Evolutionary conservation across 139 green algal species (phyloP).

Genomic region (Micromonas pusilla): DNA sequence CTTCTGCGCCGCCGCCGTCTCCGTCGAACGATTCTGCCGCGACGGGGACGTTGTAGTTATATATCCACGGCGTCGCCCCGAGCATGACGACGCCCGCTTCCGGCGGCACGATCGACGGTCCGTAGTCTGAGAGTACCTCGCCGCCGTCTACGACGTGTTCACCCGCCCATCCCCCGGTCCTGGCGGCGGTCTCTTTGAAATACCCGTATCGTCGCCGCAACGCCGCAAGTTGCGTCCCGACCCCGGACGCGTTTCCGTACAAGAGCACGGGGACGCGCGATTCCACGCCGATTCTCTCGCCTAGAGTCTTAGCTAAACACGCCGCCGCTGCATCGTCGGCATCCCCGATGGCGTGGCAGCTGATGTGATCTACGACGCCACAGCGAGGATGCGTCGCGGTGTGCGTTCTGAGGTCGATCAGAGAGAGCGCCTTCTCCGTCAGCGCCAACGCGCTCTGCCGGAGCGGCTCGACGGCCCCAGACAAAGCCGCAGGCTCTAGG

Average conservation of each 20-base stretch:
- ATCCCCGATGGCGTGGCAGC: neutral
- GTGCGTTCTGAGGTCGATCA: neutral
- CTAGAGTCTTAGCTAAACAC: neutral
- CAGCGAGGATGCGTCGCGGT: conserved; percentile 9
- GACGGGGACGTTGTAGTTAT: conserved; percentile 22
- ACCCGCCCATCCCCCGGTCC: neutral
- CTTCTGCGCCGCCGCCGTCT: neutral
- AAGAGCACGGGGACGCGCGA: neutral
- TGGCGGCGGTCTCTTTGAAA: neutral
- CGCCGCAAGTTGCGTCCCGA: neutral
- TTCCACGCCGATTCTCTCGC: neutral
- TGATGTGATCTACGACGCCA: conserved; percentile 11
- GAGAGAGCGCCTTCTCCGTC: neutral
- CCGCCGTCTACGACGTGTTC: neutral
- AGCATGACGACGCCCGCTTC: neutral
- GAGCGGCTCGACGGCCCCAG: neutral
- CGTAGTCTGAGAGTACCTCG: neutral
- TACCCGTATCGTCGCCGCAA: neutral
- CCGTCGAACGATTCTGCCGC: neutral
- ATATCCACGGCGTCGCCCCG: conserved; percentile 3
- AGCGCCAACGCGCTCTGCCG: neutral
- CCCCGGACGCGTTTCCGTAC: conserved; percentile 1
- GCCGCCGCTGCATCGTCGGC: neutral
- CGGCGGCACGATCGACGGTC: neutral
- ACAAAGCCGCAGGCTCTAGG: too few relatives aligned